Conservation (phyloP, 805 yeast genomes). For the Barnettozyma vustinii region DNA sequence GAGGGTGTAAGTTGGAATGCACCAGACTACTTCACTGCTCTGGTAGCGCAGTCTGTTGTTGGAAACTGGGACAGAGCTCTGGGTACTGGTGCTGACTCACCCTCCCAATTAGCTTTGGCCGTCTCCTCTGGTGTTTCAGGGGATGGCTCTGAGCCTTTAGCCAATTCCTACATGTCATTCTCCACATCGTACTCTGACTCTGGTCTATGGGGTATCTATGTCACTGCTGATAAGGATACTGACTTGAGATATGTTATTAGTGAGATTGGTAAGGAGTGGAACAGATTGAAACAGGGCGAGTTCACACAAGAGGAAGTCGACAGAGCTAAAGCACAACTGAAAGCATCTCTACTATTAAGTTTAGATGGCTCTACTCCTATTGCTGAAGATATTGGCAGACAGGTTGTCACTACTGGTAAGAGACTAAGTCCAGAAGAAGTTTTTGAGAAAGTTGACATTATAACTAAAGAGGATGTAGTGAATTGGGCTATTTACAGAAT, state of each 20-base stretch:
- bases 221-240: conserved; percentile 67
- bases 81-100: conserved; percentile 78
- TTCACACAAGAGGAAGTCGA: conserved; percentile 82
- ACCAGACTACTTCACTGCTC: conserved; percentile 90
- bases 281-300: conserved; percentile 70
- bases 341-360: conserved; percentile 84
- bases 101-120: conserved; percentile 73
- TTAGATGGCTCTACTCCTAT: conserved; percentile 93
- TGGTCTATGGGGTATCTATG: conserved; percentile 95
- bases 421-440: conserved; percentile 43
- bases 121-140: conserved; percentile 53
- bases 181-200: conserved; percentile 96
- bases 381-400: conserved; percentile 98
- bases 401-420: conserved; percentile 87
- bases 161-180: conserved; percentile 94
- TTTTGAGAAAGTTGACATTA: conserved; percentile 61
- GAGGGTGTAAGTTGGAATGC: conserved; percentile 98
- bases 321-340: conserved; percentile 90
- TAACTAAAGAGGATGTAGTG: conserved; percentile 73
- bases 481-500: conserved; percentile 85
- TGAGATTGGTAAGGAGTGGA: conserved; percentile 84
- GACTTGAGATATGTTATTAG: conserved; percentile 63
- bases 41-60: conserved; percentile 93
- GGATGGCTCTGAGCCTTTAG: conserved; percentile 58
- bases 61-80: conserved; percentile 97